Base-by-base conservation (phyloP, 139 green algal genomes). In the Nannochloris sp. region DNA sequence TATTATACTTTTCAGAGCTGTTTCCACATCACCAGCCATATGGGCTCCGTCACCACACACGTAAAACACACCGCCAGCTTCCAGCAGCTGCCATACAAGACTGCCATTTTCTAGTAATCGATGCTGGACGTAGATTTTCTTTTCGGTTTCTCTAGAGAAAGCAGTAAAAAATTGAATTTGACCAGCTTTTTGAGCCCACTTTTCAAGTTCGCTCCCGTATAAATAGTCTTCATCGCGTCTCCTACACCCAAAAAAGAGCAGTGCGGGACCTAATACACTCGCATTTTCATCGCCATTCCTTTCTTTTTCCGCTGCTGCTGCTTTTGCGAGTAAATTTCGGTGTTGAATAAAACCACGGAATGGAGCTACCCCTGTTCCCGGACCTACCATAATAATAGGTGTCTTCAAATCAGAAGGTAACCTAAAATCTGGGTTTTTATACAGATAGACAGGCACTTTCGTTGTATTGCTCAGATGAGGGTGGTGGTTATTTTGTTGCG, bases 51-150 rank as follows among this genome's bases (percentile, higher is more conserved):
- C 90, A 23, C 90, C 90, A 61, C 90, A 96, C 38, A 96, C 83
- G 68, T 95, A 96, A 64, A 96, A 90, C 68, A 95, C 85, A 2
- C 48, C 89, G 0, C 74, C 82, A 5, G 64, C 38, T 44, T 87
- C 35, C 61, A 96, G 71, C 77, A 95, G 67, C 24, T 69, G 6
- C 89, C 85, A 95, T 46, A 96, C 80, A 6, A 48, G 56, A 5
- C 70, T 68, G 5, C 48, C 81, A 2, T 31, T 54, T 69, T 92
- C 78, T n/a, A 46, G 32, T 66, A 96, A 72, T 33, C 81, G 74
- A 76, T 98, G 65, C 76, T 98, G 90, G 15, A 98, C 93, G 65
- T 98, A 98, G 55, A 97, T 83, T 79, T 96, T 93, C 80, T 95
- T 92, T 44, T 84, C 84, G 64, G 82, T 72, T 72, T 93, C 70